These are phyloP conservation scores for Fusarium nematophilum DNA, from an alignment of 2,329 filamentous ascomycete species.

Conservation along the genomic window DNA sequence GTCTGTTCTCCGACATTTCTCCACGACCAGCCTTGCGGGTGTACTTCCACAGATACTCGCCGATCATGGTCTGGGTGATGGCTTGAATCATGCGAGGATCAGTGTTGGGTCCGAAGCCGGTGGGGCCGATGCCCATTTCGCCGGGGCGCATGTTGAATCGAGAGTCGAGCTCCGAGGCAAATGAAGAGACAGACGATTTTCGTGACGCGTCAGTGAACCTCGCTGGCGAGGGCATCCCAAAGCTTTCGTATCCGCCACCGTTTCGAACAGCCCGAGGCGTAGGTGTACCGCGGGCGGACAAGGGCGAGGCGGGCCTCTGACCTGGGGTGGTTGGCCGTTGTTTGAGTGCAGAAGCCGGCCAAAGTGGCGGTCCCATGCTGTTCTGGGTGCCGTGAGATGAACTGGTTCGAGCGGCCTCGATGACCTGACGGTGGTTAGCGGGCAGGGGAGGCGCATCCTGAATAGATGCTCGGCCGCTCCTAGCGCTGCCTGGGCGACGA, in stretches of 20 bases:
- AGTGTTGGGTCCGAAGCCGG: slow-evolving; percentile 76
- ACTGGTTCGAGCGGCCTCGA: slow-evolving; percentile 78
- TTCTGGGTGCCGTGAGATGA: slow-evolving; percentile 61
- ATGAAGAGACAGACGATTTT: slow-evolving; percentile 92
- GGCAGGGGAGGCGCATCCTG: slow-evolving; percentile 77
- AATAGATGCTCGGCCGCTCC: slow-evolving; percentile 66
- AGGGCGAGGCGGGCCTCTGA: slow-evolving; percentile 58
- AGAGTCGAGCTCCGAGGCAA: slow-evolving; percentile 91
- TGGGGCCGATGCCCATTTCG: slow-evolving; percentile 63
- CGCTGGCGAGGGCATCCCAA: slow-evolving; percentile 62
- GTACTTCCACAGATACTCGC: slow-evolving; percentile 99
- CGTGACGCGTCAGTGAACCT: slow-evolving; percentile 49
- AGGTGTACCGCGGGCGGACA: slow-evolving; percentile 64
- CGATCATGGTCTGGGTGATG: slow-evolving; percentile 99
- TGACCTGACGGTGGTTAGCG: slow-evolving; percentile 82
- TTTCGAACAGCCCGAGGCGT: slow-evolving; percentile 66
- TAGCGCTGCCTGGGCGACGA: slow-evolving; percentile 76
- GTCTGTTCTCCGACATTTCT: slow-evolving; percentile 88
- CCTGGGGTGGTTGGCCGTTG: slow-evolving; percentile 71
- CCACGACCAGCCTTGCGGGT: slow-evolving; percentile 92
- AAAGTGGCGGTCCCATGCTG: slow-evolving; percentile 84
- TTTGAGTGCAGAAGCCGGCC: slow-evolving; percentile 79
- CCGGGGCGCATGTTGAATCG: slow-evolving; percentile 81
- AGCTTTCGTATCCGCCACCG: slow-evolving; percentile 59
- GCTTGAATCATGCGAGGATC: slow-evolving; percentile 99